Evolutionary conservation across 768 basidiomycete genomes (phyloP).

Genomic region (Russula vinacea): DNA sequence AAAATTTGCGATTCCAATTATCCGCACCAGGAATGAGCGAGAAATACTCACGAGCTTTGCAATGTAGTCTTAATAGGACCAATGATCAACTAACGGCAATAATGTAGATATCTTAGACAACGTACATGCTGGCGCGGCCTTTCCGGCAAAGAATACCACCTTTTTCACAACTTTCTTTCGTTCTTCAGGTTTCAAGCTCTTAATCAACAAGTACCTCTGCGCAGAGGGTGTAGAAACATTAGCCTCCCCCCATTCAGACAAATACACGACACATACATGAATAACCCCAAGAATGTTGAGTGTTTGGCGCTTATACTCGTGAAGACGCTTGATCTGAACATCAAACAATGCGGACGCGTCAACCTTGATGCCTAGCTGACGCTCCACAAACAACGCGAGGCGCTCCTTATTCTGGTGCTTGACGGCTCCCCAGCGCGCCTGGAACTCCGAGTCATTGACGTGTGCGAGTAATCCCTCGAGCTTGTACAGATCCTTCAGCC

Average conservation of each 20-base stretch:
- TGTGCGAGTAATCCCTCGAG: constrained; percentile 74
- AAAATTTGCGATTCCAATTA: constrained; percentile 7
- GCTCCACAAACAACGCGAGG: constrained; percentile 71
- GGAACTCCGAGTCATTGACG: constrained; percentile 72
- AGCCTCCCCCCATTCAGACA: neutral
- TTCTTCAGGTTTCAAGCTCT: constrained; percentile 72
- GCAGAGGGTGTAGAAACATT: constrained; percentile 7
- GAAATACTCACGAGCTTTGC: constrained; percentile 68
- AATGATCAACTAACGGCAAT: constrained; percentile 22
- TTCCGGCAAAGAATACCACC: constrained; percentile 96
- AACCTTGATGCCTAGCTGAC: constrained; percentile 64
- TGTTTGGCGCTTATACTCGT: constrained; percentile 95
- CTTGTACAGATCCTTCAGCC: constrained; percentile 80
- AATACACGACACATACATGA: constrained; percentile 51
- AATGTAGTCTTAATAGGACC: constrained; percentile 61
- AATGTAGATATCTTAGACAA: constrained; percentile 16
- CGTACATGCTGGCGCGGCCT: constrained; percentile 90
- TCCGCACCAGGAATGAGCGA: neutral
- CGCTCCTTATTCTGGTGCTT: constrained; percentile 91
- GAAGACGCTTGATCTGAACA: constrained; percentile 91
- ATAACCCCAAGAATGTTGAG: constrained; percentile 91
- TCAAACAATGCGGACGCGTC: constrained; percentile 82
- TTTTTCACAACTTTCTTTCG: constrained; percentile 79
- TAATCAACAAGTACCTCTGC: constrained; percentile 78
- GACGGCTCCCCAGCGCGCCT: constrained; percentile 75